Conservation (phyloP, 805 yeast genomes). For the Pichia cephalocereana region DNA sequence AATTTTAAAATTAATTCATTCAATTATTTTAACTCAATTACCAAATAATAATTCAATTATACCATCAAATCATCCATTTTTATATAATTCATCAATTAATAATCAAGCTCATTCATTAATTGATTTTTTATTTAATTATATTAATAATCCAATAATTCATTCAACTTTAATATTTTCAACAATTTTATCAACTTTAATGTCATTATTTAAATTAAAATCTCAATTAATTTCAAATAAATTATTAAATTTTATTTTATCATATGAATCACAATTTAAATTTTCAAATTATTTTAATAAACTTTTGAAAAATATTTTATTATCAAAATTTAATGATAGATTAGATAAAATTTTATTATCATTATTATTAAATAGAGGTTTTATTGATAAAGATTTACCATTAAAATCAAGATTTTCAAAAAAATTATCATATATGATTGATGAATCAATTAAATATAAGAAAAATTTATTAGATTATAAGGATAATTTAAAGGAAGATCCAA, state of each 20-base stretch:
- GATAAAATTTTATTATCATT: slow-evolving; percentile 26
- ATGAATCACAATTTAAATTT: slow-evolving; percentile 47
- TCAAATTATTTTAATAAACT: slow-evolving; percentile 39
- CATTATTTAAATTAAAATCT: slow-evolving; percentile 59
- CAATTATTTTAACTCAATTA: slow-evolving; percentile 45
- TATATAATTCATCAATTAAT: slow-evolving; percentile 43
- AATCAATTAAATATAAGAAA: slow-evolving; percentile 21
- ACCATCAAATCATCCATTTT: slow-evolving; percentile 53
- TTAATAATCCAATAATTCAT: slow-evolving; percentile 46
- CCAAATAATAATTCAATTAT: slow-evolving; percentile 41
- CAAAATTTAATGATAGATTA: slow-evolving; percentile 29
- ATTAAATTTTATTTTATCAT: slow-evolving; percentile 47
- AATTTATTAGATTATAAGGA: slow-evolving; percentile 30
- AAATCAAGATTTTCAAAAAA: slow-evolving; percentile 27
- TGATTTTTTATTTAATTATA: slow-evolving; percentile 50
- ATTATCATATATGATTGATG: slow-evolving; percentile 23
- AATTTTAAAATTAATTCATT: slow-evolving; percentile 62
- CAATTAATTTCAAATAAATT: slow-evolving; percentile 46
- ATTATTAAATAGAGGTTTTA: slow-evolving; percentile 25
- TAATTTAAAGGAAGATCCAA: slow-evolving; percentile 35
- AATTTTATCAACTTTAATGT: slow-evolving; percentile 52
- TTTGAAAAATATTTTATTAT: slow-evolving; percentile 21
- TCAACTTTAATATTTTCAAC: slow-evolving; percentile 58
- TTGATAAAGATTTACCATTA: slow-evolving; percentile 23
- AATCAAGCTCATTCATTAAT: slow-evolving; percentile 64